Conservation (phyloP, 345 rosid species). For the Aquilaria yunnanensis region DNA sequence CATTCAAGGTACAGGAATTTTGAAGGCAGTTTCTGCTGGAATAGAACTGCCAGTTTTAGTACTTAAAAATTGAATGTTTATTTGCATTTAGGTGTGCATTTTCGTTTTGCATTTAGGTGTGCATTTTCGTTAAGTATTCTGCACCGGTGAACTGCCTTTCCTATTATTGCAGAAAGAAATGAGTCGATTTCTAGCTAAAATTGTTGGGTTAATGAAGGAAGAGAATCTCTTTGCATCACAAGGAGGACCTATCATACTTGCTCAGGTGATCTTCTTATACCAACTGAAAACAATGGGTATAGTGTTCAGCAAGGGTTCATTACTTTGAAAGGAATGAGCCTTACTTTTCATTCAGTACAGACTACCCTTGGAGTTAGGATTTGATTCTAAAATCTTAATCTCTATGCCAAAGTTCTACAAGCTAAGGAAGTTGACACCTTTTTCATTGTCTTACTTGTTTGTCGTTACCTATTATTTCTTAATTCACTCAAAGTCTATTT, state of each 20-base stretch:
- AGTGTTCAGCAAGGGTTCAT: too few species aligned
- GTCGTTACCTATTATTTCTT: not conserved
- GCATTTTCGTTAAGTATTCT: not conserved
- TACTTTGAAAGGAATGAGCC: too few species aligned
- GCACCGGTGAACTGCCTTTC: not conserved
- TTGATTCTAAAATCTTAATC: not conserved
- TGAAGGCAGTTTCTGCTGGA: not conserved
- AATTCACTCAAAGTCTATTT: not conserved
- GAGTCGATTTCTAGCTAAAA: slow-evolving; percentile 41
- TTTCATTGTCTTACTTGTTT: not conserved
- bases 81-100: too few species aligned
- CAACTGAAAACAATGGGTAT: too few species aligned
- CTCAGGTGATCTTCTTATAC: slow-evolving; percentile 34
- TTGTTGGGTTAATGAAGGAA: slow-evolving; percentile 46
- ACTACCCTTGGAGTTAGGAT: too few species aligned
- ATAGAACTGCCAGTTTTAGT: too few species aligned
- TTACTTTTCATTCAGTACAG: not conserved
- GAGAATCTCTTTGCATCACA: slow-evolving; percentile 58
- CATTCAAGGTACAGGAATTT: slow-evolving; percentile 36
- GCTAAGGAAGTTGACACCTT: not conserved
- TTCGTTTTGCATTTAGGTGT: too few species aligned
- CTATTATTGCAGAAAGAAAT: slow-evolving; percentile 36
- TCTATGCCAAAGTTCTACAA: not conserved
- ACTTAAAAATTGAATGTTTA: too few species aligned
- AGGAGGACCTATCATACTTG: slow-evolving; percentile 70